A percentile compares a stretch with the other conserved stretches of the same genome.
Conservation (phyloP, 108 stramenopile genomes). For the Cyclotella baltica region DNA sequence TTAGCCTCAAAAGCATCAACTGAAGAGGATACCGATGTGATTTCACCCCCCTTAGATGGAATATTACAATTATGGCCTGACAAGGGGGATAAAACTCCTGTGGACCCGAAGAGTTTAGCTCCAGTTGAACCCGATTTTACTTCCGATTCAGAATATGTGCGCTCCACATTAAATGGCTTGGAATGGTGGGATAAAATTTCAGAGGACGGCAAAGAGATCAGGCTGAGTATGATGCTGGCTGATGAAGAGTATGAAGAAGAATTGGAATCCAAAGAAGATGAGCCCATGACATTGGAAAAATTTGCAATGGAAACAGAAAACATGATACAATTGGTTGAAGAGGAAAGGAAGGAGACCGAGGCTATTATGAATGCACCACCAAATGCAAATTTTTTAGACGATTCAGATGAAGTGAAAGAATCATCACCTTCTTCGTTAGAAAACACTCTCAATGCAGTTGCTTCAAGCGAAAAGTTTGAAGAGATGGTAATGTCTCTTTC, state of each 20-base stretch:
- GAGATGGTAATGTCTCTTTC: conserved; percentile 16
- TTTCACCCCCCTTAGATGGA: conserved; percentile 30
- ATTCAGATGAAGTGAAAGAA: conserved; percentile 5
- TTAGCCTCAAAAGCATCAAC: conserved; percentile 13
- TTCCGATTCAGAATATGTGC: not conserved
- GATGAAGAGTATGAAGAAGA: conserved; percentile 69
- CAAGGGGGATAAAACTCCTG: conserved; percentile 20
- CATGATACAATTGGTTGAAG: conserved; percentile 62
- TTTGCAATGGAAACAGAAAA: conserved; percentile 73
- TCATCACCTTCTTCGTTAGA: not conserved
- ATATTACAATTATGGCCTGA: conserved; percentile 56
- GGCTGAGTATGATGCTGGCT: conserved; percentile 65
- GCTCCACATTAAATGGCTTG: conserved; percentile 20
- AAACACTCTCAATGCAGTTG: not conserved
- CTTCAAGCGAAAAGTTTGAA: conserved; percentile 17
- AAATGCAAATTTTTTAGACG: conserved; percentile 58
- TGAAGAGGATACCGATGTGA: conserved; percentile 32
- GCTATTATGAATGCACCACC: conserved; percentile 86
- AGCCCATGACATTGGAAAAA: conserved; percentile 64
- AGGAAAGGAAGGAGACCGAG: conserved; percentile 81
- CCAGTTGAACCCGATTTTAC: not conserved
- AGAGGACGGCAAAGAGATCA: conserved; percentile 63
- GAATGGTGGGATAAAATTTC: conserved; percentile 67
- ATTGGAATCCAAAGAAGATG: conserved; percentile 34
- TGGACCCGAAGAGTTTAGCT: not conserved